Evolutionary conservation across 2,329 filamentous ascomycete species (phyloP).

Genomic region (Verruconis gallopava): DNA sequence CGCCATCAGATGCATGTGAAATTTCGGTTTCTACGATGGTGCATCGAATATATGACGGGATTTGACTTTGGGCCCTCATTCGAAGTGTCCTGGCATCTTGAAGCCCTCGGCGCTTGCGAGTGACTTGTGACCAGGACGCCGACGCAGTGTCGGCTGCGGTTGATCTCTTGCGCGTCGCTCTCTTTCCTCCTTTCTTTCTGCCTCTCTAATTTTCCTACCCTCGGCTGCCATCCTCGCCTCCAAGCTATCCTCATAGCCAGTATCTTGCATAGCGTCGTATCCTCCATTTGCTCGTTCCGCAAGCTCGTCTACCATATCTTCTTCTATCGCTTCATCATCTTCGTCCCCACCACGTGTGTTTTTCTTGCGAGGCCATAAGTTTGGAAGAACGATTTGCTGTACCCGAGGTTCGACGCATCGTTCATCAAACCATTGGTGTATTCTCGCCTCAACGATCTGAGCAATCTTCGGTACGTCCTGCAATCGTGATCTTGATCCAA

Average conservation of each 20-base stretch:
- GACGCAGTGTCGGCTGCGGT: neutral
- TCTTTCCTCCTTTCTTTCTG: conserved; percentile 15
- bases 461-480: conserved; percentile 85
- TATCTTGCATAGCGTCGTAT: neutral
- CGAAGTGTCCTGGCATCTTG: conserved; percentile 3
- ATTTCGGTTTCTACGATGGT: too few relatives aligned
- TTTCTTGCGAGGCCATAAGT: conserved; percentile 71
- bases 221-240: conserved; percentile 24
- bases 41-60: too few relatives aligned
- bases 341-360: conserved; percentile 64
- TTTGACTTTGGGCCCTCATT: too few relatives aligned
- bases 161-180: neutral
- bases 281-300: neutral
- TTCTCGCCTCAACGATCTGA: conserved; percentile 63
- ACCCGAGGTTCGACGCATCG: conserved; percentile 75
- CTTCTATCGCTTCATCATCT: conserved; percentile 26
- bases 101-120: neutral
- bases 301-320: conserved; percentile 9
- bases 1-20: too few relatives aligned
- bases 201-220: conserved; percentile 24
- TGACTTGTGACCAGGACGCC: neutral
- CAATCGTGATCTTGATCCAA: conserved; percentile 65
- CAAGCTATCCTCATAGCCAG: conserved; percentile 12
- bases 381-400: conserved; percentile 74
- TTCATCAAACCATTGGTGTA: conserved; percentile 82